A percentile compares a stretch with the other conserved stretches of the same genome.
These are phyloP conservation scores for Phlegmacium glaucopus DNA, from an alignment of 768 basidiomycete genomes.

Conservation along the genomic window DNA sequence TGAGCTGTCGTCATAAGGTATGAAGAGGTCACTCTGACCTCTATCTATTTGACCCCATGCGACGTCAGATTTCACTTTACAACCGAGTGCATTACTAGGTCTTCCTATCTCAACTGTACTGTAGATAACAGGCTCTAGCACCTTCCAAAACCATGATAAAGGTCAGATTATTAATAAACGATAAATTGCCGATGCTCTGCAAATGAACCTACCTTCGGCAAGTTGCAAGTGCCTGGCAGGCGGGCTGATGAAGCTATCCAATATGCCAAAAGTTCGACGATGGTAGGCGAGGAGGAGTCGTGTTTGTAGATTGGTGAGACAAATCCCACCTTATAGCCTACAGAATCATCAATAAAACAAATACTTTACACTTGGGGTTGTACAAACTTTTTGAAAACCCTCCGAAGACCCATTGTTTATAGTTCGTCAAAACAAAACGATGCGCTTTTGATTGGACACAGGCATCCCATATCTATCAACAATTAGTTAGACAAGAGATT, in stretches of 20 bases:
- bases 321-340: constrained; percentile 54
- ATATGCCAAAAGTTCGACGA: constrained; percentile 48
- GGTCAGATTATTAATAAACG: no score
- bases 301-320: constrained; percentile 43
- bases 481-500: not conserved
- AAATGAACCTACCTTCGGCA: constrained; percentile 37
- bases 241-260: constrained; percentile 56
- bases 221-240: constrained; percentile 25
- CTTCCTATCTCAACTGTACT: no score
- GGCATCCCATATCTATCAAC: constrained; percentile 49
- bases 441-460: constrained; percentile 45
- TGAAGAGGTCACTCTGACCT: no score
- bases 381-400: constrained; percentile 50
- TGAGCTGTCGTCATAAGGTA: no score
- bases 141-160: no score
- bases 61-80: no score
- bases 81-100: no score
- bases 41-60: no score
- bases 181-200: no score
- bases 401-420: constrained; percentile 61
- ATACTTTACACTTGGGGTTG: not conserved
- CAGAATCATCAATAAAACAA: constrained; percentile 1
- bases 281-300: constrained; percentile 39
- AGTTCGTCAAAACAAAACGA: constrained; percentile 59
- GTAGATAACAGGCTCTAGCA: no score